Evolutionary conservation across 116 monocot species (phyloP).

Genomic region (Cymodocea nodosa): DNA sequence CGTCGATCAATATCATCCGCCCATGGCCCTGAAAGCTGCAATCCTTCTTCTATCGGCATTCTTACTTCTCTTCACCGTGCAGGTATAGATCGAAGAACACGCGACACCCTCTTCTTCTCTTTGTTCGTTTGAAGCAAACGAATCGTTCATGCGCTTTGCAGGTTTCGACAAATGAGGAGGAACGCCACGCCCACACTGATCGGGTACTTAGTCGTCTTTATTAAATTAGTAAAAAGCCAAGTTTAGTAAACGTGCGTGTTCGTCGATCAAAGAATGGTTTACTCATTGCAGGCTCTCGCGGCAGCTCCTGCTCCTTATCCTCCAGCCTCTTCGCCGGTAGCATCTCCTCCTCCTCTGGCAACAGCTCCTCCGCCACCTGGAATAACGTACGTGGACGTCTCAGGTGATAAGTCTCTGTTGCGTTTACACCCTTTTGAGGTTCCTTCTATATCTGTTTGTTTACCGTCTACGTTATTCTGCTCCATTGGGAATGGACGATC

Average conservation of each 20-base stretch:
- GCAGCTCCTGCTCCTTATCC: neutral
- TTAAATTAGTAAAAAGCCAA: neutral
- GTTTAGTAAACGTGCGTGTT: neutral
- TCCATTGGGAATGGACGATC: neutral
- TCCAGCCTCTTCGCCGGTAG: neutral
- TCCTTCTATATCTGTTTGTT: neutral
- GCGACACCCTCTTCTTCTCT: neutral
- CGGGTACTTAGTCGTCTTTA: neutral
- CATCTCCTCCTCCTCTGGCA: neutral
- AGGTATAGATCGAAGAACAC: neutral
- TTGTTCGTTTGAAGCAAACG: neutral
- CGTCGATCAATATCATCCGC: neutral
- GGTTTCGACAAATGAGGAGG: neutral
- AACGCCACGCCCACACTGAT: no score
- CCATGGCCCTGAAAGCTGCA: neutral
- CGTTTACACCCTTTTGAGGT: neutral
- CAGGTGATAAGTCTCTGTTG: neutral
- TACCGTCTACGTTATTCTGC: neutral
- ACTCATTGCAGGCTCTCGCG: neutral
- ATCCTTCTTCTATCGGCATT: neutral
- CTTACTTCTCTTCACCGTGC: neutral
- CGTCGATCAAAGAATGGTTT: neutral
- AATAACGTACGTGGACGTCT: constrained; percentile 4
- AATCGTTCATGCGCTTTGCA: neutral
- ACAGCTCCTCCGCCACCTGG: neutral